A percentile compares a stretch with the other conserved stretches of the same genome.
These are phyloP conservation scores for Dactylonectria macrodidyma DNA, from an alignment of 2,329 filamentous ascomycete species.

Conservation along the genomic window DNA sequence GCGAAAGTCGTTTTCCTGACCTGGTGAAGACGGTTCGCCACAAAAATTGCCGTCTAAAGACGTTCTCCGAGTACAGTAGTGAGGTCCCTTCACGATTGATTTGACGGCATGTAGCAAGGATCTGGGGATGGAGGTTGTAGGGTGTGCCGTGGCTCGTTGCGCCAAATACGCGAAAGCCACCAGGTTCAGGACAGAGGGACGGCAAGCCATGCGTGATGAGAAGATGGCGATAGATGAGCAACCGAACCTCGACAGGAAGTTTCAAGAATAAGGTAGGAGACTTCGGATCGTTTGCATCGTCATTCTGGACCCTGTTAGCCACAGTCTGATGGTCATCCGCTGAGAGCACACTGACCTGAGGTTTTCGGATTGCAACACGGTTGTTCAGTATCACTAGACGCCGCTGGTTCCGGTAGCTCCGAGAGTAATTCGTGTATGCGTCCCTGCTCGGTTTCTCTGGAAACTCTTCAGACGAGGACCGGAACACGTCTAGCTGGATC, in stretches of 20 bases:
- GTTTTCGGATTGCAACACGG: not conserved
- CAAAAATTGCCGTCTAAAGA: not conserved
- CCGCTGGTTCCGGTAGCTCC: not conserved
- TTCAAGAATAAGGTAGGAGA: too few species aligned
- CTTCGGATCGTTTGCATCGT: too few species aligned
- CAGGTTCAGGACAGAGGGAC: not conserved
- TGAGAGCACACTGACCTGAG: too few species aligned
- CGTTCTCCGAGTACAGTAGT: not conserved
- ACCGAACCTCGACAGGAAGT: not conserved
- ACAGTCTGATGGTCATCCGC: too few species aligned
- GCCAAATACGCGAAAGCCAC: not conserved
- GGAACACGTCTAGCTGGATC: too few species aligned
- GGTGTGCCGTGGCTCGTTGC: not conserved
- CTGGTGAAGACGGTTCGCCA: not conserved
- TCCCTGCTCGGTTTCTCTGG: too few species aligned
- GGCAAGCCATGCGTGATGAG: not conserved
- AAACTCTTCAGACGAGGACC: too few species aligned
- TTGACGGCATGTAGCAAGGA: slow-evolving; percentile 1
- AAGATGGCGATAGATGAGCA: not conserved
- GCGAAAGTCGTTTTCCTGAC: not conserved
- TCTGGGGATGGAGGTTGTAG: not conserved
- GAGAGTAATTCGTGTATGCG: not conserved
- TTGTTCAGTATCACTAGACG: not conserved
- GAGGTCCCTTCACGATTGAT: not conserved
- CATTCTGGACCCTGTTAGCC: too few species aligned